Percentiles rank a stretch among this genome's conserved stretches.
Evolutionary conservation across 345 rosid species (phyloP).

Genomic region (Laguncularia racemosa): DNA sequence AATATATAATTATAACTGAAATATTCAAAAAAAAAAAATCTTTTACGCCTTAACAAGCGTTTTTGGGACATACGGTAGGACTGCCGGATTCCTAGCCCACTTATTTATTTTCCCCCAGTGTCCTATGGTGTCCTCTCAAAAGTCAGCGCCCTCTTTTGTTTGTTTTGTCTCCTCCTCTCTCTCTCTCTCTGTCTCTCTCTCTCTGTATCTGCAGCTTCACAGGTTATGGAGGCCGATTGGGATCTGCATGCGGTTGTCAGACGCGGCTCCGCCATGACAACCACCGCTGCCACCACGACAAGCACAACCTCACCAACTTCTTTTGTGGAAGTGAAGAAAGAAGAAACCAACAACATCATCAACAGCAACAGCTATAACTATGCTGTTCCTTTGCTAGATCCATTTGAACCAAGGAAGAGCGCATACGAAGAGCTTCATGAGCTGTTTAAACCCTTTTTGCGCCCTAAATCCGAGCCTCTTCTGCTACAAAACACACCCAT

Average conservation of each 20-base stretch:
- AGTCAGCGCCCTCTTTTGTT: constrained; percentile 82
- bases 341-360: too few species aligned
- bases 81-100: not conserved
- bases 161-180: constrained; percentile 8
- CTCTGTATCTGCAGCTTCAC: constrained; percentile 3
- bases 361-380: not conserved
- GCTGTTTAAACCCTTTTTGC: constrained; percentile 52
- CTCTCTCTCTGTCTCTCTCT: constrained; percentile 21
- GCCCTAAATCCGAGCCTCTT: constrained; percentile 30
- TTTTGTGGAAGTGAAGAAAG: constrained; percentile 8
- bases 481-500: constrained; percentile 18
- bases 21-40: too few species aligned
- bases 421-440: constrained; percentile 51
- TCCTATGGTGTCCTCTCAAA: constrained; percentile 23
- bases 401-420: constrained; percentile 27
- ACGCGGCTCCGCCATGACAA: constrained; percentile 41
- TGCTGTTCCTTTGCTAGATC: constrained; percentile 17
- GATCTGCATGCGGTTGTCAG: constrained; percentile 91
- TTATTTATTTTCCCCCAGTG: constrained; percentile 11
- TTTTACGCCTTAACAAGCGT: too few species aligned
- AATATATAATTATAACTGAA: too few species aligned
- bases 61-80: too few species aligned
- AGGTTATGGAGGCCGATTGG: constrained; percentile 74
- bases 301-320: constrained; percentile 19
- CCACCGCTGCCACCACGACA: constrained; percentile 19